phyloP scores from a whole-genome alignment of 108 stramenopile species.

The Cyclotella sp. region DNA sequence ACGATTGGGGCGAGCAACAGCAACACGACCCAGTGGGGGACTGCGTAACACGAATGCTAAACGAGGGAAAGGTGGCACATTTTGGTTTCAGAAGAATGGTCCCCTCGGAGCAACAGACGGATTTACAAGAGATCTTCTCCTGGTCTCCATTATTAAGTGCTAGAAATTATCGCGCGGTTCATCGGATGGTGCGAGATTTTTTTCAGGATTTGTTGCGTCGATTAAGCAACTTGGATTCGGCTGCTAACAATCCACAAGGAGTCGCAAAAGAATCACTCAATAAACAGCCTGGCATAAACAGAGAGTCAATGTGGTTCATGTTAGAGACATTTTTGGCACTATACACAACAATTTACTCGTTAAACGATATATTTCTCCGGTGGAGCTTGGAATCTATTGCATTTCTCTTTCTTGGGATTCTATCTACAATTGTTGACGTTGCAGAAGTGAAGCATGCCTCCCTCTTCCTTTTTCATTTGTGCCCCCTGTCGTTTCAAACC shows the following conservation, averaged over 20 bases:
- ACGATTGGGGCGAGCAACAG: constrained; percentile 9
- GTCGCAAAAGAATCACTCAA: background rate
- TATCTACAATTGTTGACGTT: constrained; percentile 25
- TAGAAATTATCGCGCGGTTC: constrained; percentile 13
- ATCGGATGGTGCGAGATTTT: background rate
- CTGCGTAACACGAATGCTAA: constrained; percentile 36
- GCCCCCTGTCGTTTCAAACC: background rate
- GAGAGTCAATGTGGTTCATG: constrained; percentile 29
- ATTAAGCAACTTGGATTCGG: background rate
- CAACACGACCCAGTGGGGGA: constrained; percentile 45
- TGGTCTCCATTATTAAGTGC: constrained; percentile 33
- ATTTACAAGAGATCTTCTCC: constrained; percentile 1
- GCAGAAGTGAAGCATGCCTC: constrained; percentile 25
- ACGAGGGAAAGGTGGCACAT: constrained; percentile 41
- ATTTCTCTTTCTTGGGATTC: constrained; percentile 7
- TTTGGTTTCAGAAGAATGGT: constrained; percentile 27
- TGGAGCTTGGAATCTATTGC: constrained; percentile 8
- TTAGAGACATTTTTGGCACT: constrained; percentile 27
- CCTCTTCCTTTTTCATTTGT: constrained; percentile 12
- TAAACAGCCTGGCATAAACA: background rate
- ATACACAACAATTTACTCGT: constrained; percentile 25
- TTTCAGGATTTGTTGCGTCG: background rate
- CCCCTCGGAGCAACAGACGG: background rate
- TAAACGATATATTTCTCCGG: constrained; percentile 34
- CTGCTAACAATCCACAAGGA: background rate